Evolutionary conservation across 1,284 basidiomycete species (phyloP).

Genomic region (Papiliotrema laurentii): DNA sequence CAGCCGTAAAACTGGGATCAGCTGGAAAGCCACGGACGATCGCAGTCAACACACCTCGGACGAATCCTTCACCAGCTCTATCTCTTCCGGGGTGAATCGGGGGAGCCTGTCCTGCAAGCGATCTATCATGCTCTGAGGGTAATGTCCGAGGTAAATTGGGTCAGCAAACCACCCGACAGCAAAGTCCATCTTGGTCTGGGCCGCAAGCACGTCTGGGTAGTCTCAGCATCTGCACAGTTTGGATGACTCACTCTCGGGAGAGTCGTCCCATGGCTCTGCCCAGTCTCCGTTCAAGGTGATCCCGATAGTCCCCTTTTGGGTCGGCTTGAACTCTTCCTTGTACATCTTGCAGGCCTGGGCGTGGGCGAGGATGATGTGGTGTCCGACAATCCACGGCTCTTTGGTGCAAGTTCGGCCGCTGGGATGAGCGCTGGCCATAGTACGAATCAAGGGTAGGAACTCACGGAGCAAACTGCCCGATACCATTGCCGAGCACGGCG

Average conservation of each 20-base stretch:
- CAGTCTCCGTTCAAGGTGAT: constrained; percentile 71
- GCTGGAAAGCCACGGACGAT: not conserved
- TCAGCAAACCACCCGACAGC: constrained; percentile 57
- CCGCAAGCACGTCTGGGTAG: constrained; percentile 57
- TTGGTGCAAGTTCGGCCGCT: constrained; percentile 56
- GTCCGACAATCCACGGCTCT: constrained; percentile 70
- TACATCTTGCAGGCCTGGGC: constrained; percentile 63
- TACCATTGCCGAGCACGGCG: constrained; percentile 58
- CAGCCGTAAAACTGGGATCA: constrained; percentile 25
- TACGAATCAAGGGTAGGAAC: not conserved
- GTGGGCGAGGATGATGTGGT: constrained; percentile 64
- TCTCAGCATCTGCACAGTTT: not conserved
- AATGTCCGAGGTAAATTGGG: constrained; percentile 67
- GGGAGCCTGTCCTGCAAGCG: constrained; percentile 64
- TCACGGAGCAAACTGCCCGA: constrained; percentile 22
- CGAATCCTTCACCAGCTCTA: constrained; percentile 60
- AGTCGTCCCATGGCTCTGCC: constrained; percentile 64
- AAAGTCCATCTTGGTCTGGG: constrained; percentile 61
- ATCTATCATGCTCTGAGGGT: constrained; percentile 60
- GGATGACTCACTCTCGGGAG: constrained; percentile 57
- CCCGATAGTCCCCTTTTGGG: constrained; percentile 59
- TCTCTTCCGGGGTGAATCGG: constrained; percentile 60
- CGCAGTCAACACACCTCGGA: constrained; percentile 54
- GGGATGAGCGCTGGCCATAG: constrained; percentile 18
- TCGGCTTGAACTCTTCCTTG: constrained; percentile 57